A percentile compares a stretch with the other conserved stretches of the same genome.
Conservation (phyloP, 176 grass and related monocot genomes). For the Cymbopogon citratus region DNA sequence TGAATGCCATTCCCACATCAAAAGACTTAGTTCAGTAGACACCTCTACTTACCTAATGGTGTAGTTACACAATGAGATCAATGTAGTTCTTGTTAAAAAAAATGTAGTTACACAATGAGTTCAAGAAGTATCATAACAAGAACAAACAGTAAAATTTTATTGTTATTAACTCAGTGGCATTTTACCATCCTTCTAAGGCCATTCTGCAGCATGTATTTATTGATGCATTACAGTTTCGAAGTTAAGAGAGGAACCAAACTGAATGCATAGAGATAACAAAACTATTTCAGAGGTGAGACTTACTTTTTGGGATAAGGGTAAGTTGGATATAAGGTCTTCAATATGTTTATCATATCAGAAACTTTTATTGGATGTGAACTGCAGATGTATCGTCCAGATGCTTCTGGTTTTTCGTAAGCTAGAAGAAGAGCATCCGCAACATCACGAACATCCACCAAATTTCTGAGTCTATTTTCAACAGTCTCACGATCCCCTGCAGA, state of each 20-base stretch:
- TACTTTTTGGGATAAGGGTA: slow-evolving; percentile 40
- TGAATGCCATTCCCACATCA: neutral
- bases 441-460: slow-evolving; percentile 43
- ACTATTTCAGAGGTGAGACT: neutral
- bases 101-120: neutral
- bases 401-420: slow-evolving; percentile 29
- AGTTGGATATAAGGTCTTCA: slow-evolving; percentile 32
- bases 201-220: neutral
- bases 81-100: no score
- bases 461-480: slow-evolving; percentile 22
- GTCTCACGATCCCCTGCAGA: slow-evolving; percentile 36
- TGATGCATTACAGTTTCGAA: neutral
- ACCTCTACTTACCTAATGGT: neutral
- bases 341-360: slow-evolving; percentile 29
- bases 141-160: neutral
- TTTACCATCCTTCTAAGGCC: neutral
- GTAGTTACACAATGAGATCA: neutral
- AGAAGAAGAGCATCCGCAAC: slow-evolving; percentile 36
- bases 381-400: slow-evolving; percentile 37
- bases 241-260: neutral
- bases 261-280: neutral
- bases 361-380: slow-evolving; percentile 23
- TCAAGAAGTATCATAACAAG: neutral
- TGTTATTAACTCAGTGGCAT: neutral
- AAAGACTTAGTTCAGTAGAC: neutral